Evolutionary conservation across 257 asterid species (phyloP).

Genomic region (Cinchona pubescens): DNA sequence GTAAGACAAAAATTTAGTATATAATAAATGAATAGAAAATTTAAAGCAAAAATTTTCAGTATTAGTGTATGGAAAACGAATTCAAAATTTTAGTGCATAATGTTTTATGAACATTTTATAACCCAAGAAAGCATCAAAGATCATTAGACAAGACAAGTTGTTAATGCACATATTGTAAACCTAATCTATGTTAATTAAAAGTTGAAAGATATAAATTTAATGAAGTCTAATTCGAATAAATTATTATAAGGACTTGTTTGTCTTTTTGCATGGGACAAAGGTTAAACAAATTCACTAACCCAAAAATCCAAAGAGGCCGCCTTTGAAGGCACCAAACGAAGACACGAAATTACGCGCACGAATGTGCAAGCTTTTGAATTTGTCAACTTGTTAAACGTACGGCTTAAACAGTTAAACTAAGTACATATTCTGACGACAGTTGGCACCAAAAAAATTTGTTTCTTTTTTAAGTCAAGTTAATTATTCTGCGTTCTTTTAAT

Average conservation of each 20-base stretch:
- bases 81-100: background rate
- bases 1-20: too few relatives aligned
- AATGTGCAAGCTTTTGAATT: background rate
- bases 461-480: background rate
- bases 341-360: background rate
- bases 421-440: background rate
- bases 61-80: too few relatives aligned
- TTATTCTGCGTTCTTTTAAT: background rate
- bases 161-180: background rate
- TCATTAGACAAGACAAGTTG: too few relatives aligned
- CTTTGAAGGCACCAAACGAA: background rate
- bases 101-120: too few relatives aligned
- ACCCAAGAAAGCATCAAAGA: background rate
- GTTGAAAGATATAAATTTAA: background rate
- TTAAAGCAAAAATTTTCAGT: too few relatives aligned
- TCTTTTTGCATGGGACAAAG: background rate
- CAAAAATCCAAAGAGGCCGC: background rate
- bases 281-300: background rate
- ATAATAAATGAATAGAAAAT: too few relatives aligned
- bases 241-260: background rate
- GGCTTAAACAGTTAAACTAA: constrained; percentile 7
- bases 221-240: background rate
- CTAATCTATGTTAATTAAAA: too few relatives aligned
- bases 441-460: background rate
- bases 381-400: background rate